These are phyloP conservation scores for Clarireedia hainanense DNA, from an alignment of 2,329 filamentous ascomycete genomes.

Conservation along the genomic window DNA sequence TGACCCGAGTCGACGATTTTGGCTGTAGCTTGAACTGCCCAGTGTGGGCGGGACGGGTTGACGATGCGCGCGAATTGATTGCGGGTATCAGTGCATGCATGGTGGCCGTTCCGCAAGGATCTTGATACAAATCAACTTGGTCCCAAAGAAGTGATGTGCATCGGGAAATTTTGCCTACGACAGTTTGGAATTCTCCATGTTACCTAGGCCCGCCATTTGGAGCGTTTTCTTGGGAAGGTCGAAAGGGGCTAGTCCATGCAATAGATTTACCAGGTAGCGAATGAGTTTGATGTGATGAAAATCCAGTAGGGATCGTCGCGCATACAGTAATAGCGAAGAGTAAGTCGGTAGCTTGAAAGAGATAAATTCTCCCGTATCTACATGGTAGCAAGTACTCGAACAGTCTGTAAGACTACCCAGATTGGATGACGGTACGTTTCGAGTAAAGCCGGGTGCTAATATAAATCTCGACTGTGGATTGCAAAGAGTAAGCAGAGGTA, in stretches of 20 bases:
- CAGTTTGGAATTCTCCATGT: no score
- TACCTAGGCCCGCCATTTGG: background rate
- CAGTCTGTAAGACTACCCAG: background rate
- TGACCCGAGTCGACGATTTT: no score
- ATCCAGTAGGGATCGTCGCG: background rate
- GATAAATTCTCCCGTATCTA: background rate
- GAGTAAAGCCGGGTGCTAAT: background rate
- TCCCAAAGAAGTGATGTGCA: slow-evolving; percentile 10
- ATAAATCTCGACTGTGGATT: background rate
- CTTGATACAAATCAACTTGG: slow-evolving; percentile 1
- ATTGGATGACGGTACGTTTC: background rate
- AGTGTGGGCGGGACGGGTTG: no score
- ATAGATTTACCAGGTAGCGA: background rate
- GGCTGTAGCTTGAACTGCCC: no score
- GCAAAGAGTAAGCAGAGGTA: background rate
- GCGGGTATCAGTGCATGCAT: background rate
- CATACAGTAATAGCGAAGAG: background rate
- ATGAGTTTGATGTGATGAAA: background rate
- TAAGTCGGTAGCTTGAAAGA: background rate
- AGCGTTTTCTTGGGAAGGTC: background rate
- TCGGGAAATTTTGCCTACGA: slow-evolving; percentile 2
- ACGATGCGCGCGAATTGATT: background rate
- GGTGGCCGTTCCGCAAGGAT: background rate
- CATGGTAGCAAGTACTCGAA: background rate
- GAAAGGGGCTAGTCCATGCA: background rate